These are phyloP conservation scores for Diaporthe citrichinensis DNA, from an alignment of 2,329 filamentous ascomycete genomes.

Conservation along the genomic window DNA sequence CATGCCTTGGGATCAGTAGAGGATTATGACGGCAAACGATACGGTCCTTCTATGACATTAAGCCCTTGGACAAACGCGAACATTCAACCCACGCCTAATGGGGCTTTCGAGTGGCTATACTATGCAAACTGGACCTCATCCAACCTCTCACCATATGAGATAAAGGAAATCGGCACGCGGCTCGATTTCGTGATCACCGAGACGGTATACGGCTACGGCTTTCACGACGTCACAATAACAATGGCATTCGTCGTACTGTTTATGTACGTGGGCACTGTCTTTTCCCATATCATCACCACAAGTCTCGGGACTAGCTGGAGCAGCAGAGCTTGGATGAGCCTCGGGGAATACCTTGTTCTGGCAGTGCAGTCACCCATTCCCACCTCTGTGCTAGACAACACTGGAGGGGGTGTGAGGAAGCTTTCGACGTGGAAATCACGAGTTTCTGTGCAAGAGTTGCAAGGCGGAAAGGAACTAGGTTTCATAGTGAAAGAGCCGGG, in stretches of 20 bases:
- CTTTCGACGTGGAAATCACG: neutral
- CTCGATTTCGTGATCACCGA: neutral
- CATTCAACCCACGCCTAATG: too few relatives aligned
- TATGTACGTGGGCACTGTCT: neutral
- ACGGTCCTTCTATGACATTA: too few relatives aligned
- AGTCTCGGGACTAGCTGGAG: neutral
- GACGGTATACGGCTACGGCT: neutral
- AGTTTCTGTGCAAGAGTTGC: neutral
- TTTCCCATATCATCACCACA: neutral
- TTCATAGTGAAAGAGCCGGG: neutral
- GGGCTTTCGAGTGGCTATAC: too few relatives aligned
- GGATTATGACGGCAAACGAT: too few relatives aligned
- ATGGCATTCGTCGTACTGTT: neutral
- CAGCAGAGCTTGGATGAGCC: neutral
- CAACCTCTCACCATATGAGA: neutral
- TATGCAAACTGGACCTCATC: neutral
- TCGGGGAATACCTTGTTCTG: neutral
- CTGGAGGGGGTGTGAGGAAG: neutral
- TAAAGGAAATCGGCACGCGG: neutral
- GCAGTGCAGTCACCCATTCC: neutral
- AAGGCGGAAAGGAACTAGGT: neutral
- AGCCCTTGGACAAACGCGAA: neutral
- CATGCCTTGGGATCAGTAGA: too few relatives aligned
- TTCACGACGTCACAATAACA: neutral
- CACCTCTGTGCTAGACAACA: neutral